phyloP scores from a whole-genome alignment of 306 rosid genomes.

The Psophocarpus tetragonolobus region DNA sequence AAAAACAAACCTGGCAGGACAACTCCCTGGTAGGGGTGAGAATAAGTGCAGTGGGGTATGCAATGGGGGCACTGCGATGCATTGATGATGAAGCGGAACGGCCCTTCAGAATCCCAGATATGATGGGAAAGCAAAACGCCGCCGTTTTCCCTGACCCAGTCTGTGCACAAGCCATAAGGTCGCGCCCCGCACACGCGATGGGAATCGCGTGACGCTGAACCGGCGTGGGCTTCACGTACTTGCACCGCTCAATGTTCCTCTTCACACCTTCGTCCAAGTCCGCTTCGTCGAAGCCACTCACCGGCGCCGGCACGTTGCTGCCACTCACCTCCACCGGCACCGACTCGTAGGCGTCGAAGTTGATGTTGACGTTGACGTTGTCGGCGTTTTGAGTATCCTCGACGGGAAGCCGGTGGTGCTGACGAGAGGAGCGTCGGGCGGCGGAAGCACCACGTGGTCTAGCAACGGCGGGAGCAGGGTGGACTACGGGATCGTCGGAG shows the following conservation, averaged over 20 bases:
- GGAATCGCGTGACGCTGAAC: constrained; percentile 87
- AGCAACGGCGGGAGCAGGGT: background rate
- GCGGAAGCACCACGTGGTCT: constrained; percentile 7
- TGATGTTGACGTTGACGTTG: constrained; percentile 53
- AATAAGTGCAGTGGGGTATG: constrained; percentile 70
- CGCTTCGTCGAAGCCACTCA: constrained; percentile 53
- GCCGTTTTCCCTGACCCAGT: constrained; percentile 90
- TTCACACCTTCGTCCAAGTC: constrained; percentile 61
- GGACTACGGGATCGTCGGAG: constrained; percentile 7
- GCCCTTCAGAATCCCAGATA: constrained; percentile 60
- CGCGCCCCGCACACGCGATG: constrained; percentile 63
- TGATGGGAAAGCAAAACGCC: constrained; percentile 80
- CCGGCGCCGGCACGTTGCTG: constrained; percentile 60
- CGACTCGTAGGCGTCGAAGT: constrained; percentile 80
- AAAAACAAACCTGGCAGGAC: constrained; percentile 58
- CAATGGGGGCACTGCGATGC: constrained; percentile 33
- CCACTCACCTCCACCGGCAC: constrained; percentile 79
- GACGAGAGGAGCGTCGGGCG: background rate
- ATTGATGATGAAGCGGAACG: background rate
- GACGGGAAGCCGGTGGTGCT: background rate
- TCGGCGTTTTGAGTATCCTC: constrained; percentile 7
- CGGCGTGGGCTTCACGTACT: constrained; percentile 84
- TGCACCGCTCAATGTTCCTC: constrained; percentile 63
- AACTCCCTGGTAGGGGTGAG: constrained; percentile 81
- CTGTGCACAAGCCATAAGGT: constrained; percentile 83